A percentile compares a stretch with the other conserved stretches of the same genome.
phyloP scores from a whole-genome alignment of 1,139 yeast species.

The Candida sanyaensis region DNA sequence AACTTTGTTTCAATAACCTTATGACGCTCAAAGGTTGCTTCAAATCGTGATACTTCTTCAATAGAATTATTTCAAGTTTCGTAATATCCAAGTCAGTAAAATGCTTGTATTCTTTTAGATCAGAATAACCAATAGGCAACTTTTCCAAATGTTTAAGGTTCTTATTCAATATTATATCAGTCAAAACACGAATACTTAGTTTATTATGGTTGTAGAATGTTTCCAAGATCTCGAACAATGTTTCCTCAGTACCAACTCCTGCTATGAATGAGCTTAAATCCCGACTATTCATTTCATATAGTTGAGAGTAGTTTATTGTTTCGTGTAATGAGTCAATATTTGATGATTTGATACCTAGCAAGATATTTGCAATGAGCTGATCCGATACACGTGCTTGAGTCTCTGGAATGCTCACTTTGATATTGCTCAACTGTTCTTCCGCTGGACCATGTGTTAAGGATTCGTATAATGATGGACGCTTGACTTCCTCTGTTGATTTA shows the following conservation, averaged over 20 bases:
- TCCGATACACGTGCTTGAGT: constrained; percentile 12
- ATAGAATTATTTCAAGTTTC: constrained; percentile 28
- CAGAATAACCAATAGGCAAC: constrained; percentile 20
- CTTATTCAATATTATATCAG: constrained; percentile 31
- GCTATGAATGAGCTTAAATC: constrained; percentile 25
- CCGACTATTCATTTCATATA: constrained; percentile 19
- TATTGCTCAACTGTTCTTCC: constrained; percentile 24
- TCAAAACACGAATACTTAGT: constrained; percentile 26
- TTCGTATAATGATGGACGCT: constrained; percentile 39
- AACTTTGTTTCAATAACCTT: constrained; percentile 30
- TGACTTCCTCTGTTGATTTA: constrained; percentile 8
- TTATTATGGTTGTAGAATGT: constrained; percentile 28
- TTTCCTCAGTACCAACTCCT: constrained; percentile 22
- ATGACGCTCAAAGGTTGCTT: constrained; percentile 34
- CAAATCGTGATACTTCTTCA: constrained; percentile 39
- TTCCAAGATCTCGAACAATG: constrained; percentile 29
- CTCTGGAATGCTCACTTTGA: neutral
- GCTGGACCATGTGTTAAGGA: constrained; percentile 36
- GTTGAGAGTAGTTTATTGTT: constrained; percentile 11
- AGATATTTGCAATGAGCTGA: constrained; percentile 20
- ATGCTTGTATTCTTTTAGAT: neutral
- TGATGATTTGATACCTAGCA: constrained; percentile 22
- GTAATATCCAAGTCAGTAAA: constrained; percentile 15
- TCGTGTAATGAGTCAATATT: constrained; percentile 13
- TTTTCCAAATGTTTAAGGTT: constrained; percentile 22